Evolutionary conservation across 108 stramenopile species (phyloP).

Genomic region (Stephanodiscus minutulus): DNA sequence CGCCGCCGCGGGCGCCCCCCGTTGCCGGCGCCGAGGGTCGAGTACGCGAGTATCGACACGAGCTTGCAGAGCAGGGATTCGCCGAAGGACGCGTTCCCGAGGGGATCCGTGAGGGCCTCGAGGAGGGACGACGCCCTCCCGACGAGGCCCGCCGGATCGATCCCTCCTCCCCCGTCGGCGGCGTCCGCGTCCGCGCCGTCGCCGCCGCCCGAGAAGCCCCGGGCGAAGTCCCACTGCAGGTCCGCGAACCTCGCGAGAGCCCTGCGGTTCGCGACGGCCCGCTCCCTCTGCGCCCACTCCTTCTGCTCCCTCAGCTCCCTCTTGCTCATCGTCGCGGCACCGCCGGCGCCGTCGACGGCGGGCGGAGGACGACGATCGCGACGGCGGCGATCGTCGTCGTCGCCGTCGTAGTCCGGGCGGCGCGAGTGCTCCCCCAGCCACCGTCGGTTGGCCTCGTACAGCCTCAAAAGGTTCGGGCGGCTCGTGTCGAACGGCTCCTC

Average conservation of each 20-base stretch:
- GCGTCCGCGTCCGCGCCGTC: constrained; percentile 9
- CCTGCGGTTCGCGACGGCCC: constrained; percentile 49
- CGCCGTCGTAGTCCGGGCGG: no score
- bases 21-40: constrained; percentile 36
- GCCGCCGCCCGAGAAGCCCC: constrained; percentile 16
- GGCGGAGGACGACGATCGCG: not conserved
- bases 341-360: not conserved
- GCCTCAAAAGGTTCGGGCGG: constrained; percentile 55
- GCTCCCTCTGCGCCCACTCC: constrained; percentile 46
- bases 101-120: constrained; percentile 33
- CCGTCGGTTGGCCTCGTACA: constrained; percentile 64
- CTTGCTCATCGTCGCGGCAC: not conserved
- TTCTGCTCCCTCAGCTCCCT: constrained; percentile 31
- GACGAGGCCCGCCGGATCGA: constrained; percentile 15
- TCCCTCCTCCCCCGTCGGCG: no score
- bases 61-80: constrained; percentile 77
- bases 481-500: constrained; percentile 67
- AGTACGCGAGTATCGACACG: constrained; percentile 64
- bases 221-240: constrained; percentile 64
- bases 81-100: constrained; percentile 53
- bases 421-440: constrained; percentile 55
- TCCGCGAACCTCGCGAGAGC: constrained; percentile 70
- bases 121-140: constrained; percentile 44
- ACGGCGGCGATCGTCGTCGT: not conserved
- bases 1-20: constrained; percentile 15